These are phyloP conservation scores for Chalara sp. DNA, from an alignment of 2,329 filamentous ascomycete genomes.

Conservation along the genomic window DNA sequence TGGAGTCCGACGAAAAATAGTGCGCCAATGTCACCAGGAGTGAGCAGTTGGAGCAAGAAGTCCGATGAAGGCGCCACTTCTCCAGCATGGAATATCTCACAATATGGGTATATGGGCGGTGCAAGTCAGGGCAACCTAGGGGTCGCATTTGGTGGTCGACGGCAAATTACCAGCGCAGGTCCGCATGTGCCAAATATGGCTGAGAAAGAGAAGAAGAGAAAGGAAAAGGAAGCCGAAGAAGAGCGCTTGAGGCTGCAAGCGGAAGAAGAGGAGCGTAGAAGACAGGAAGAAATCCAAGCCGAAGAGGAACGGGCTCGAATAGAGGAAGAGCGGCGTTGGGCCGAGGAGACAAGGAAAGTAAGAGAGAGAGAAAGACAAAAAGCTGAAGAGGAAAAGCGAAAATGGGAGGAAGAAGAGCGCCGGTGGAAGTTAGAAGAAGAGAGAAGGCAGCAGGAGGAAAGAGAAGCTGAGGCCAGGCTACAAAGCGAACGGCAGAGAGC, in stretches of 20 bases:
- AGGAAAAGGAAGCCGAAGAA: slow-evolving; percentile 50
- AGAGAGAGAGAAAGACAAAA: slow-evolving; percentile 52
- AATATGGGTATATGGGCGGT: slow-evolving; percentile 97
- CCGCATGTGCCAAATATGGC: slow-evolving; percentile 74
- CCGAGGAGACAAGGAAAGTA: slow-evolving; percentile 53
- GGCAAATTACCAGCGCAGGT: slow-evolving; percentile 82
- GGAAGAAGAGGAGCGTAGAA: slow-evolving; percentile 38
- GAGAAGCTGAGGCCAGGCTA: slow-evolving; percentile 60
- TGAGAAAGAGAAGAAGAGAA: slow-evolving; percentile 70
- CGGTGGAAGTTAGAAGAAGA: slow-evolving; percentile 75
- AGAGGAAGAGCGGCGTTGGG: slow-evolving; percentile 62
- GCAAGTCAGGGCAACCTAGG: slow-evolving; percentile 94
- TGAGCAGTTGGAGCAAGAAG: slow-evolving; percentile 88
- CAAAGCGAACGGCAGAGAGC: slow-evolving; percentile 58
- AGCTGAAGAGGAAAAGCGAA: slow-evolving; percentile 60
- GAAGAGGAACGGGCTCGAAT: slow-evolving; percentile 56
- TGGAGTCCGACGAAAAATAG: slow-evolving; percentile 56
- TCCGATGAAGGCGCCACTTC: slow-evolving; percentile 72
- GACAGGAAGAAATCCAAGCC: slow-evolving; percentile 36
- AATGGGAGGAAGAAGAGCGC: slow-evolving; percentile 71
- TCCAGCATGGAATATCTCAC: slow-evolving; percentile 96
- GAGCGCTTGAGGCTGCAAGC: slow-evolving; percentile 49
- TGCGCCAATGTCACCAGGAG: slow-evolving; percentile 45
- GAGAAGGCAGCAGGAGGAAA: slow-evolving; percentile 63
- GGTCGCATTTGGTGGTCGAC: slow-evolving; percentile 81